Evolutionary conservation across 2,329 filamentous ascomycete species (phyloP), one percentile per base, ranked within the genome.

Genomic region (Botrytis byssoidea): DNA sequence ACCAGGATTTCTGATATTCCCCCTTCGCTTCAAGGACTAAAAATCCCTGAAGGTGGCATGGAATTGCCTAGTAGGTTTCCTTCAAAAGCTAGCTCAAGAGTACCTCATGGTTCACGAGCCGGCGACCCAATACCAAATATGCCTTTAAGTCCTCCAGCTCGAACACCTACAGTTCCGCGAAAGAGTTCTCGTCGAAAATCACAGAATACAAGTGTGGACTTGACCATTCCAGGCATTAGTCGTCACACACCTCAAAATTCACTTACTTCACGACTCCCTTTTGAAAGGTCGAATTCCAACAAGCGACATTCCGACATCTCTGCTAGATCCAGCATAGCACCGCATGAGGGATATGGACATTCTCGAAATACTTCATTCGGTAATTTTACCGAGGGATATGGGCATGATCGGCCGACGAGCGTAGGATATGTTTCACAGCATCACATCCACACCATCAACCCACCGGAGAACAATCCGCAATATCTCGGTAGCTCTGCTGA

Each of bases 161-260:
- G 70, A 42, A 78, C 75, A 64, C 79, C 78, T 0, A 84, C 87
- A 12, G 87, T 94, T 46, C 92, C 93, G 3, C 87, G 92, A 44
- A 93, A 91, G 82, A 94, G 91, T 80, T 94, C 92, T 0, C 90
- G 90, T 80, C 87, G 91, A 57, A 77, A 78, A 66, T 81, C 80
- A 7, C 78, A 80, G 67, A 79, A 74, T 48, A 74, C 77, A 20
- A 79, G 79, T 68, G 57, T 79, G 20, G 76, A 75, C 40, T 51
- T 68, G 29, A 65, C 74, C 1, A 70, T 64, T 14, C 35, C 73
- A 6, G 64, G 74, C n/a, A 70, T 74, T 9, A 65, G 65, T 22
- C 70, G 75, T 22, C 76, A 80, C 63, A 74, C 70, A 14, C 66
- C 74, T 37, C 74, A 79, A 64, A 64, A 59, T 22, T 79, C 77